Base-by-base conservation (phyloP, 2,329 filamentous ascomycete genomes). In the Exserohilum turcica region DNA sequence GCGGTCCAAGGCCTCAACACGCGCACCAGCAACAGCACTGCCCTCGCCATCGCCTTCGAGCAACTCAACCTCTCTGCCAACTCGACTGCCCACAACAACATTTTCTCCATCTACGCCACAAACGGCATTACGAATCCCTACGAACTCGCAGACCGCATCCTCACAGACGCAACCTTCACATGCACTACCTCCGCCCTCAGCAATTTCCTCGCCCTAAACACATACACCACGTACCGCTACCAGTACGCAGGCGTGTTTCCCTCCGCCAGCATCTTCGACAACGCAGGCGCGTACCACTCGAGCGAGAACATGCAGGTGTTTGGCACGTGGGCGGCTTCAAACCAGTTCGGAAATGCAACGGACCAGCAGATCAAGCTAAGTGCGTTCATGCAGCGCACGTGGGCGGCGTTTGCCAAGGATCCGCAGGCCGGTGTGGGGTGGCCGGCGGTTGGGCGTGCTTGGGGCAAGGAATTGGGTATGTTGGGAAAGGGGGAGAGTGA, bases 401-500 rank as follows among this genome's bases (percentile, higher is more conserved):
- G 66, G 66, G 64, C 64, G 4, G 51, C 38, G 0, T 68, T 67
- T 49, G 62, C 64, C 5, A 64, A 59, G 39, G 42, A 63, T 40
- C 62, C 64, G 0, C 15, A 13, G 15, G 39, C 32, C 9, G 56
- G 58, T 13, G 55, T 54, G 3, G 56, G 58, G 9, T 60, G 58
- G 56, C 40, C 46, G 2, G 56, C 36, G 13, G 52, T 58, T 8
- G 45, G 48, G 2, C 53, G 45, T 29, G 32, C 4, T 4, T 24
- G 29, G 7, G 44, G 39, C 1, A 53, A 46, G 7, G 52, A 58
- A n/a, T 10, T 60, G 46, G 55, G 57, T 2, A 15, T 60, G n/a
- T 6, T 60, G 13, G 54, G 55, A 1, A 52, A 40, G 13, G 42
- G 51, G 28, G 57, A 48, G 2, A 43, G 42, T 12, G 50, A 33